Evolutionary conservation across 306 rosid genomes (phyloP).

Genomic region (Carpinus viminea): DNA sequence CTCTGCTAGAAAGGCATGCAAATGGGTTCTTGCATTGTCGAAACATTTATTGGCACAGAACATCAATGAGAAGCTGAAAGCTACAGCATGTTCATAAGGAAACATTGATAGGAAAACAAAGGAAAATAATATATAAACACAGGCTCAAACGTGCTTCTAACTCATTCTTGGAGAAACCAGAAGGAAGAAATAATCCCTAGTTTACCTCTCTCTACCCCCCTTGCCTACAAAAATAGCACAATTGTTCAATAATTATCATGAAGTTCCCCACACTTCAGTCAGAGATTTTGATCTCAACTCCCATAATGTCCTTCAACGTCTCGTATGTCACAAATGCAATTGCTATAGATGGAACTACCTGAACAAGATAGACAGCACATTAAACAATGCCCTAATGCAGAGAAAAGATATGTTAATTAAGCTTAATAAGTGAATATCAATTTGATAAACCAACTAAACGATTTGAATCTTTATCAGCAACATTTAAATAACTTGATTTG

Average conservation of each 20-base stretch:
- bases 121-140: slow-evolving; percentile 65
- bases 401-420: neutral
- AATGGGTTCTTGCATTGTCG: slow-evolving; percentile 56
- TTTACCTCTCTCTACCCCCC: slow-evolving; percentile 65
- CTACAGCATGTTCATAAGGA: slow-evolving; percentile 44
- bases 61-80: slow-evolving; percentile 44
- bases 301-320: slow-evolving; percentile 92
- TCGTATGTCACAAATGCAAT: slow-evolving; percentile 90
- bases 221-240: slow-evolving; percentile 69
- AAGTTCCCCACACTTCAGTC: slow-evolving; percentile 48
- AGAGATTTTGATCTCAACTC: slow-evolving; percentile 95
- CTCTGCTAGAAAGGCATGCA: slow-evolving; percentile 42
- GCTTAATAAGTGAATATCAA: neutral
- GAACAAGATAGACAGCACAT: slow-evolving; percentile 39
- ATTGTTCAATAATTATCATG: slow-evolving; percentile 27
- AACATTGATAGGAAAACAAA: slow-evolving; percentile 46
- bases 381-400: slow-evolving; percentile 3
- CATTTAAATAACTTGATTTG: neutral
- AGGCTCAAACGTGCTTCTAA: slow-evolving; percentile 48
- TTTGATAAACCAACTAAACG: neutral
- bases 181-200: slow-evolving; percentile 39
- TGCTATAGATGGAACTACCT: slow-evolving; percentile 99
- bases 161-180: slow-evolving; percentile 43
- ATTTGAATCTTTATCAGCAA: neutral
- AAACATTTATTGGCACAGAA: slow-evolving; percentile 65